phyloP scores from a whole-genome alignment of 352 stramenopile species.

The Phytophthora ramorum region DNA sequence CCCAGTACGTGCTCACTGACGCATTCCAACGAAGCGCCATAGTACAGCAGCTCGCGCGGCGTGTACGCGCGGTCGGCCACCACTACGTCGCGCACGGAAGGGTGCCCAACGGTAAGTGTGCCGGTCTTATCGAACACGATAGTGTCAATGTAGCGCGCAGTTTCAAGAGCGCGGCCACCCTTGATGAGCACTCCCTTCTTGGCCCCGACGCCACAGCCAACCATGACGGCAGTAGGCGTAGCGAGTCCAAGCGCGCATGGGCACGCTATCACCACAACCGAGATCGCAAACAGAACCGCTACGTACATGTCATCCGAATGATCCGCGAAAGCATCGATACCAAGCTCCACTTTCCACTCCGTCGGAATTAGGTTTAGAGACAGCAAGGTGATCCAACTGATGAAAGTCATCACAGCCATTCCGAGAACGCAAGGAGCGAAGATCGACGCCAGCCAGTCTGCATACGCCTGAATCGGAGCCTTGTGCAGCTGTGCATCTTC shows the following conservation, averaged over 20 bases:
- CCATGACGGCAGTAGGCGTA: conserved; percentile 89
- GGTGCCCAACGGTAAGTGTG: conserved; percentile 88
- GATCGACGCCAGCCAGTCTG: conserved; percentile 51
- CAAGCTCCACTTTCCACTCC: conserved; percentile 20
- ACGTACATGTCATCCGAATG: conserved; percentile 17
- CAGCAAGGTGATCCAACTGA: conserved; percentile 9
- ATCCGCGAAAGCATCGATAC: conserved; percentile 25
- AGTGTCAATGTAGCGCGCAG: conserved; percentile 83
- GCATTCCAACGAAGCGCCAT: conserved; percentile 78
- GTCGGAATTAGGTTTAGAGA: conserved; percentile 10
- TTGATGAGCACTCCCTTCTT: conserved; percentile 92
- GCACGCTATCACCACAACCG: conserved; percentile 90
- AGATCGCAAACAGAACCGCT: conserved; percentile 86
- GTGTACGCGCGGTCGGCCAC: conserved; percentile 70
- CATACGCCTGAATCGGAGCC: conserved; percentile 88
- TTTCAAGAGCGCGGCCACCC: conserved; percentile 82
- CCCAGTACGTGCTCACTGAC: conserved; percentile 88
- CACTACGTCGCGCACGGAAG: conserved; percentile 83
- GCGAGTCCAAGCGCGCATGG: conserved; percentile 86
- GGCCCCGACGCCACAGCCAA: conserved; percentile 86
- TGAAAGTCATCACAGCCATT: conserved; percentile 13
- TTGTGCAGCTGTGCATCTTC: conserved; percentile 90
- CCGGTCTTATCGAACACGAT: conserved; percentile 96
- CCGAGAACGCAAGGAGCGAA: conserved; percentile 47
- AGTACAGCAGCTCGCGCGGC: conserved; percentile 79